Percentiles rank a stretch among this genome's conserved stretches.
phyloP scores from a whole-genome alignment of 352 stramenopile genomes.

The Phytophthora ramorum region DNA sequence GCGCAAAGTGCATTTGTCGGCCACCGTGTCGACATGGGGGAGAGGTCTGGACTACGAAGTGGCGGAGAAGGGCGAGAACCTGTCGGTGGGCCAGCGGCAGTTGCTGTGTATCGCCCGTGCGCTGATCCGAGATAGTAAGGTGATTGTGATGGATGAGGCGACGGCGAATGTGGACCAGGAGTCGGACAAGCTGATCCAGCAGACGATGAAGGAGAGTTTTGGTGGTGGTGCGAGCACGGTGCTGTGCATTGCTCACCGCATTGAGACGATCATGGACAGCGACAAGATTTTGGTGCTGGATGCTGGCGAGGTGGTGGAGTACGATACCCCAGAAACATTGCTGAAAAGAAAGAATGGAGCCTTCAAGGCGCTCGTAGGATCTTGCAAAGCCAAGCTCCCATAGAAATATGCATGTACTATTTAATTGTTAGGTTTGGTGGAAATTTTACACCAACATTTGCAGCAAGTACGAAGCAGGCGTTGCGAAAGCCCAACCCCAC shows the following conservation, averaged over 20 bases:
- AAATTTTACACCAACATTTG: no score
- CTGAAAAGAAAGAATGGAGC: slow-evolving; percentile 29
- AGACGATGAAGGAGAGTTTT: slow-evolving; percentile 93
- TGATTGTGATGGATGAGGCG: slow-evolving; percentile 96
- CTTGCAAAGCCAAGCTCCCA: no score
- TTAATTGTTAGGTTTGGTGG: no score
- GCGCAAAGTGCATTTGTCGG: slow-evolving; percentile 60
- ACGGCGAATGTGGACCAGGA: slow-evolving; percentile 91
- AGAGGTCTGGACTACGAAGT: slow-evolving; percentile 86
- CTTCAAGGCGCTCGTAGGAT: no score
- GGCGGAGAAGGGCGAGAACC: slow-evolving; percentile 93
- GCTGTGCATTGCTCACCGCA: slow-evolving; percentile 94
- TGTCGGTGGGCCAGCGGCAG: slow-evolving; percentile 95
- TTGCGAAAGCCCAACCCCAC: no score
- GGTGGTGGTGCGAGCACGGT: slow-evolving; percentile 74
- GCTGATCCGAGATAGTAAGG: slow-evolving; percentile 89
- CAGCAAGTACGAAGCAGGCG: no score
- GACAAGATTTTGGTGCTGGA: slow-evolving; percentile 93
- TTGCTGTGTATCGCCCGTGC: slow-evolving; percentile 96
- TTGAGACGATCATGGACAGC: slow-evolving; percentile 95
- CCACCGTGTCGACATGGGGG: slow-evolving; percentile 65
- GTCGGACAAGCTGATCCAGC: slow-evolving; percentile 69
- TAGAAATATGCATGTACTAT: no score
- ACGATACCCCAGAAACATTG: slow-evolving; percentile 49
- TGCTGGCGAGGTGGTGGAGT: slow-evolving; percentile 55